Evolutionary conservation across 2,329 filamentous ascomycete genomes (phyloP).

Genomic region (Neocucurbitaria cava): DNA sequence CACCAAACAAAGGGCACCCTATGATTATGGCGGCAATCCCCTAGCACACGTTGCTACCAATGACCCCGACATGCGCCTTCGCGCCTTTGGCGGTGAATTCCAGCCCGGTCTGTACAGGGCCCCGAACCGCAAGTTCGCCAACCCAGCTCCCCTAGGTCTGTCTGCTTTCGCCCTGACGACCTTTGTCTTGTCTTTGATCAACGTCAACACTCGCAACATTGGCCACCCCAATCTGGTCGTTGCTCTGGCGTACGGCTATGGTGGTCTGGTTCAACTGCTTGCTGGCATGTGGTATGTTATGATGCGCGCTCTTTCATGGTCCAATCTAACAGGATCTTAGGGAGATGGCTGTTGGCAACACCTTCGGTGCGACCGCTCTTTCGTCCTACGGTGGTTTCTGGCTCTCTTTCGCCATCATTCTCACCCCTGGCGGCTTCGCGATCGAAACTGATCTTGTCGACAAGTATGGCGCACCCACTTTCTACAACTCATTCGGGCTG

Average conservation of each 20-base stretch:
- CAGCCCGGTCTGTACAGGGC: conserved; percentile 58
- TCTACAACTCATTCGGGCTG: conserved; percentile 62
- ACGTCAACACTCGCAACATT: conserved; percentile 54
- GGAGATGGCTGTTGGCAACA: conserved; percentile 67
- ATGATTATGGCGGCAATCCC: conserved; percentile 61
- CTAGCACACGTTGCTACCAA: conserved; percentile 59
- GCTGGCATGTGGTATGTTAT: conserved; percentile 62
- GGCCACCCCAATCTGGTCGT: conserved; percentile 56
- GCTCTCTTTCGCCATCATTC: conserved; percentile 66
- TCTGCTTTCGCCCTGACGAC: conserved; percentile 71
- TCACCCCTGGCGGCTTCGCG: conserved; percentile 59
- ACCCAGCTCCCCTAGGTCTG: conserved; percentile 67
- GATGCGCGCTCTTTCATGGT: background rate
- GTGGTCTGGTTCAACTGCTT: conserved; percentile 59
- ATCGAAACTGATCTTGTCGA: conserved; percentile 55
- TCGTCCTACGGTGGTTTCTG: conserved; percentile 69
- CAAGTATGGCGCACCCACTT: conserved; percentile 43
- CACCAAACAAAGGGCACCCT: conserved; percentile 52
- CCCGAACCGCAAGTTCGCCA: conserved; percentile 59
- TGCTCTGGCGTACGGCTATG: conserved; percentile 58
- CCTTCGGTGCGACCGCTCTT: conserved; percentile 67
- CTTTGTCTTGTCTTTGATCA: conserved; percentile 63
- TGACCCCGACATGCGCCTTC: conserved; percentile 54
- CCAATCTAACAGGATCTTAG: conserved; percentile 29
- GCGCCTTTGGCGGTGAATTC: conserved; percentile 60